Base-by-base conservation (phyloP, 2,329 filamentous ascomycete species). In the Hyphodiscus sp. region DNA sequence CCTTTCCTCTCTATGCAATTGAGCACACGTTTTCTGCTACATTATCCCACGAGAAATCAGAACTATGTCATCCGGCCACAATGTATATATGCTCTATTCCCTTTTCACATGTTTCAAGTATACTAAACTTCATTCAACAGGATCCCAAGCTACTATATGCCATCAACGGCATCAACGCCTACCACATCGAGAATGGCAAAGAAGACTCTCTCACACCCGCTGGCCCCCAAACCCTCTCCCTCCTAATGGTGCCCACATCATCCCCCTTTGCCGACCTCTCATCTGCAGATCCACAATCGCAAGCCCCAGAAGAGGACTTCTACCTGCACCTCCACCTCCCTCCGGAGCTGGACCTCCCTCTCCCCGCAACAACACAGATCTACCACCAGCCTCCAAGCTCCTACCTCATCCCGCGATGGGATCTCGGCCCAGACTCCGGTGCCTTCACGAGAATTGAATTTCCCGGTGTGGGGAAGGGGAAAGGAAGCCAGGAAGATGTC, bases 381-480 rank as follows among this genome's bases (percentile, higher is more conserved):
- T 97, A 96, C 73, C 91, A 96, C 70, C 90, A 97, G 72, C 91
- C 91, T 7, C 92, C 92, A 0, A 83, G 79, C 59, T 95, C 89
- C 75, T 97, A 97, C 68, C 77, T 97, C 46, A 96, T 99, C 58
- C 94, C 94, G 16, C 85, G 92, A 61, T 96, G 92, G 91, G 92
- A 97, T 66, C 75, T 96, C 16, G 91, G 90, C 3, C 89, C 87
- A 1, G 88, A 94, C 53, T 87, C 85, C 60, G 91, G 91, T 55
- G 89, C 91, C 18, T 97, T 97, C 68, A 96, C 92, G 19, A 81
- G 91, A 52, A 90, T 99, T 67, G 87, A 96, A 68, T 97, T 99
- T 62, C 91, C 91, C 0, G 69, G 78, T 2, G 74, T 87, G 20
- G 89, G 89, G 19, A 83, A 77, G 56, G 84, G 88, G 33, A 76